Percentiles rank a stretch among this genome's conserved stretches.
Conservation (phyloP, 2,329 filamentous ascomycete species). For the Cadophora sp. region DNA sequence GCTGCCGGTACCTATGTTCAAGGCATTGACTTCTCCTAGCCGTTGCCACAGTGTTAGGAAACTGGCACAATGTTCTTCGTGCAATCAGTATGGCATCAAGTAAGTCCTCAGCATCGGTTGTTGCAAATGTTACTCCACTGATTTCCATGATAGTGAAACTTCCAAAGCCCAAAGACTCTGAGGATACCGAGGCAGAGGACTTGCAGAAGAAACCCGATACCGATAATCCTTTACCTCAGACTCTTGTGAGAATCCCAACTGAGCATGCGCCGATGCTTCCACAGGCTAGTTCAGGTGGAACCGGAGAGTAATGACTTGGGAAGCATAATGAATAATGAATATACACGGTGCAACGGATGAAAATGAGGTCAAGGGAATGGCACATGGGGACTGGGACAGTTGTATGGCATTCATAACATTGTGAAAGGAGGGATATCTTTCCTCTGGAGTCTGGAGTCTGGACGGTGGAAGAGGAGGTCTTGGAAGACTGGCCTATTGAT, state of each 20-base stretch:
- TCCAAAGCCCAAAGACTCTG: constrained; percentile 60
- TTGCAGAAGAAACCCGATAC: constrained; percentile 48
- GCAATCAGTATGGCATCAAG: constrained; percentile 88
- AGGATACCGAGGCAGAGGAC: constrained; percentile 50
- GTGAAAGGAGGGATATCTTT: not conserved
- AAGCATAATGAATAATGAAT: constrained; percentile 22
- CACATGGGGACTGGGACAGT: not conserved
- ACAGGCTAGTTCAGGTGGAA: constrained; percentile 33
- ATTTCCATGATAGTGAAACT: constrained; percentile 64
- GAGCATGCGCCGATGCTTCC: constrained; percentile 74
- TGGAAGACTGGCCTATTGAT: not conserved
- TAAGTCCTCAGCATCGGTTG: constrained; percentile 51
- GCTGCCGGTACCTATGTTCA: too few species aligned
- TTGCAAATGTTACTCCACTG: constrained; percentile 27
- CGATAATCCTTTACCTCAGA: constrained; percentile 71
- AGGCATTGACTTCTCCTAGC: constrained; percentile 53
- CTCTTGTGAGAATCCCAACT: constrained; percentile 83
- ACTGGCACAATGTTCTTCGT: constrained; percentile 86
- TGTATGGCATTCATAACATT: not conserved
- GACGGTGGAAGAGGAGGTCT: not conserved
- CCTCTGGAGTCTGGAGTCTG: not conserved
- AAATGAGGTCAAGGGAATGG: not conserved
- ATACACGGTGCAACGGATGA: not conserved
- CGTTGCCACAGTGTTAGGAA: constrained; percentile 82
- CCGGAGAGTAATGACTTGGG: constrained; percentile 23